Conservation (phyloP, 495 filamentous ascomycete genomes). For the Aspergillus egyptiacus region DNA sequence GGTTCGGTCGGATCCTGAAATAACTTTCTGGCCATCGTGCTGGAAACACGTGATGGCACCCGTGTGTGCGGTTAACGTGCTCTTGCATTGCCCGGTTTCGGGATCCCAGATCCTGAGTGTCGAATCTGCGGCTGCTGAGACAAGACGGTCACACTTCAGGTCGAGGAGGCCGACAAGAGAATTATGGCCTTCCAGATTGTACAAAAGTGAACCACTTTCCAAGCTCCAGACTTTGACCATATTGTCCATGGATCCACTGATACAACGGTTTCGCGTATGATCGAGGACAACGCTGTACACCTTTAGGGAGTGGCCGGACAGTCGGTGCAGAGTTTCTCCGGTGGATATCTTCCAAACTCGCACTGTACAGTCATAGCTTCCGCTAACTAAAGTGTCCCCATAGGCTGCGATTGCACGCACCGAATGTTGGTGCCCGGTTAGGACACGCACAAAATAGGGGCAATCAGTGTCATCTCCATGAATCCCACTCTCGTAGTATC, state of each 20-base stretch:
- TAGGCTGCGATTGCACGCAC: conserved; percentile 97
- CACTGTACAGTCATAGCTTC: conserved; percentile 94
- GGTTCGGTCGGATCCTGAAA: conserved; percentile 90
- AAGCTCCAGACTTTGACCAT: conserved; percentile 97
- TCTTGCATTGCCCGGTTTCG: conserved; percentile 84
- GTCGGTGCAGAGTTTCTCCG: conserved; percentile 79
- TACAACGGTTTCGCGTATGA: conserved; percentile 85
- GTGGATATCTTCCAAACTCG: conserved; percentile 97
- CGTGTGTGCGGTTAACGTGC: conserved; percentile 83
- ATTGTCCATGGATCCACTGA: conserved; percentile 98
- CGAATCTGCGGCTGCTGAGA: conserved; percentile 92
- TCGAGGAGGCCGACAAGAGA: conserved; percentile 90
- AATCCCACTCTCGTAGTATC: conserved; percentile 69
- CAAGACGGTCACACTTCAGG: conserved; percentile 76
- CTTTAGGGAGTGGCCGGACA: conserved; percentile 85
- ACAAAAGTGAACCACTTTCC: conserved; percentile 76
- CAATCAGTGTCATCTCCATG: conserved; percentile 77
- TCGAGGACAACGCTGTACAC: conserved; percentile 98
- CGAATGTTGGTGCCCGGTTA: conserved; percentile 85
- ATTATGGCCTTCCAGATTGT: conserved; percentile 91
- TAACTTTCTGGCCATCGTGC: conserved; percentile 93
- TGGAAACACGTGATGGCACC: conserved; percentile 99
- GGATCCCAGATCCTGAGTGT: conserved; percentile 98
- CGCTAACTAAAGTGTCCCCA: conserved; percentile 94
- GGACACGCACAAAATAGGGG: conserved; percentile 85